phyloP scores from a whole-genome alignment of 202 grass and related monocot species.

The Schoenoplectus tabernaemontani region DNA sequence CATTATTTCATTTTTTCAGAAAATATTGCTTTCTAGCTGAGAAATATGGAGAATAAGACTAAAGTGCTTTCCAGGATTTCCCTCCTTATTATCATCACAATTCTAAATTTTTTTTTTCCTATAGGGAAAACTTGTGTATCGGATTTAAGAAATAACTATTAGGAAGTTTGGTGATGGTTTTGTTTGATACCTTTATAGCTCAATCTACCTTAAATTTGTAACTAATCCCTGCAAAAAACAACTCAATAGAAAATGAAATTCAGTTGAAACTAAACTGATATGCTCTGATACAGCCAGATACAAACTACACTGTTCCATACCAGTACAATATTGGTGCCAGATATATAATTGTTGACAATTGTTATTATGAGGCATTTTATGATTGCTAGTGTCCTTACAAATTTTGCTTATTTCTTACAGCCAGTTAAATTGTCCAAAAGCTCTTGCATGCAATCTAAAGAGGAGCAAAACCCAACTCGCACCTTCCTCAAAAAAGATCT shows the following conservation, averaged over 20 bases:
- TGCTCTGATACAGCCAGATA: background rate
- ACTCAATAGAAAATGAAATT: background rate
- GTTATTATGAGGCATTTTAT: background rate
- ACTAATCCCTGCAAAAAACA: background rate
- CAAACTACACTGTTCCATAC: background rate
- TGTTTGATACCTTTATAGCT: background rate
- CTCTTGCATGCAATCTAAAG: constrained; percentile 6
- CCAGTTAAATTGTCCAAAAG: background rate
- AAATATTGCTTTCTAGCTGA: background rate
- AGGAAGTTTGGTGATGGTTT: background rate
- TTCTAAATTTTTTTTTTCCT: background rate
- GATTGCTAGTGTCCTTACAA: background rate
- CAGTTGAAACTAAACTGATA: background rate
- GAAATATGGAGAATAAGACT: background rate
- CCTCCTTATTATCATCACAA: background rate
- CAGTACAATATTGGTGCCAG: background rate
- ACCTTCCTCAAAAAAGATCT: background rate
- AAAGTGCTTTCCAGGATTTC: background rate
- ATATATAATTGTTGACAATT: background rate
- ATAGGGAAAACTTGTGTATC: background rate
- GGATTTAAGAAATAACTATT: background rate
- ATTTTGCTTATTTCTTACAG: background rate
- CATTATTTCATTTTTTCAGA: background rate
- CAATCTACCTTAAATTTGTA: background rate
- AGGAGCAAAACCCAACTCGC: background rate